phyloP scores from a whole-genome alignment of 176 grass and related monocot species.

The Carex cristatella region DNA sequence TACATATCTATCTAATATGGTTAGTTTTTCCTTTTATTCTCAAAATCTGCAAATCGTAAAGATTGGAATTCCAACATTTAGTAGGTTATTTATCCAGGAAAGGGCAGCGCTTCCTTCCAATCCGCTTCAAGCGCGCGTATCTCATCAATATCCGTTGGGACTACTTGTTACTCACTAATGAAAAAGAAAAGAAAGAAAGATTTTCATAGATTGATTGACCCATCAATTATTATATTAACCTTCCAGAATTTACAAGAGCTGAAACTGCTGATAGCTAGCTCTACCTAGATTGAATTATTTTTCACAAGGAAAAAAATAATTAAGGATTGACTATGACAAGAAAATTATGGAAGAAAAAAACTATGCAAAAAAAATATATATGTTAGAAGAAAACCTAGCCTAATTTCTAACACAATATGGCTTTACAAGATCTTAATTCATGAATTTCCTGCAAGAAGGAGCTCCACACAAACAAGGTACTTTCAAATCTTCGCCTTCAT shows the following conservation, averaged over 20 bases:
- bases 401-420: slow-evolving; percentile 22
- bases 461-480: slow-evolving; percentile 90
- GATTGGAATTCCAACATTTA: too few species aligned
- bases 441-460: slow-evolving; percentile 85
- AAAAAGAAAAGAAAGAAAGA: background rate
- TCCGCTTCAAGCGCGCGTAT: too few species aligned
- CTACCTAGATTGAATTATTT: slow-evolving; percentile 46
- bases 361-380: slow-evolving; percentile 23
- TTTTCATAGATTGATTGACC: background rate
- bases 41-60: too few species aligned
- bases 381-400: slow-evolving; percentile 14
- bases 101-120: too few species aligned
- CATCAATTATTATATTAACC: background rate
- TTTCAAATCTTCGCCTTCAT: slow-evolving; percentile 91
- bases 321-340: background rate
- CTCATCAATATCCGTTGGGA: too few species aligned
- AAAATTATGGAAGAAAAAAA: slow-evolving; percentile 16
- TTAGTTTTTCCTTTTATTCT: too few species aligned
- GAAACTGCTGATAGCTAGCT: slow-evolving; percentile 29
- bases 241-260: slow-evolving; percentile 59
- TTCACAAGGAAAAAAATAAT: slow-evolving; percentile 12
- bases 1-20: too few species aligned
- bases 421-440: slow-evolving; percentile 72
- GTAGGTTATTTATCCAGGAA: too few species aligned
- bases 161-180: background rate